Evolutionary conservation across 2,329 filamentous ascomycete species (phyloP), one percentile per base, ranked within the genome.

Genomic region (Penicillium frequentans): DNA sequence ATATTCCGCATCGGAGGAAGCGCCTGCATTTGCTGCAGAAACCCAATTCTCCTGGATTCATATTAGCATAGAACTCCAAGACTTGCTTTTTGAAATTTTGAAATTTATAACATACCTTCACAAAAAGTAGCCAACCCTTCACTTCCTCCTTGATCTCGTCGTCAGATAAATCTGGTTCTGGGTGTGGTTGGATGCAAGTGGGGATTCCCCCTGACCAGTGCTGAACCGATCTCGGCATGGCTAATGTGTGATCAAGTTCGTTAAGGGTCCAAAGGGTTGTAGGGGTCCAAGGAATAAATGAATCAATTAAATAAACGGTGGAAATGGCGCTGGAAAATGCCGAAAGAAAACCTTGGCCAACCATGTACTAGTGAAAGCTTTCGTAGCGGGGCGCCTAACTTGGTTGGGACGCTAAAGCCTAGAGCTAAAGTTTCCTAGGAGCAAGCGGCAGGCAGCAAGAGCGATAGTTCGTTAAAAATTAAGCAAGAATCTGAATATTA

Each of bases 101-200:
- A n/a, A 14, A 21, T 16, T 9, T 35, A 39, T 37, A 39, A 16
- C 52, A 39, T 46, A 52, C 56, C 35, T 55, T 14, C 42, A 56
- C 57, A 53, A 56, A 59, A 7, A 56, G 53, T 37, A 62, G 45
- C 57, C 59, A 59, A 39, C 54, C 54, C 49, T 59, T 62, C 9
- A 59, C 57, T 49, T 59, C 54, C 27, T 62, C 54, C 21, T 59
- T 59, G 35, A 59, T 49, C 23, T 55, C 39, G 23, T 62, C 59
- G 5, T 43, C 3, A 51, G 51, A 57, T 31, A 62, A 35, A 55
- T 59, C 51, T 24, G 47, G 16, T 24, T 57, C 47, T 35, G 57
- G 52, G 29, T 59, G 57, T 49, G 54, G 54, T 54, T 49, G 43
- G 19, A 62, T 47, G 23, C 24, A 47, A 47, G 44, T 47, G 44